phyloP scores from a whole-genome alignment of 1,139 yeast genomes.

The Barnettozyma hawaiiensis region DNA sequence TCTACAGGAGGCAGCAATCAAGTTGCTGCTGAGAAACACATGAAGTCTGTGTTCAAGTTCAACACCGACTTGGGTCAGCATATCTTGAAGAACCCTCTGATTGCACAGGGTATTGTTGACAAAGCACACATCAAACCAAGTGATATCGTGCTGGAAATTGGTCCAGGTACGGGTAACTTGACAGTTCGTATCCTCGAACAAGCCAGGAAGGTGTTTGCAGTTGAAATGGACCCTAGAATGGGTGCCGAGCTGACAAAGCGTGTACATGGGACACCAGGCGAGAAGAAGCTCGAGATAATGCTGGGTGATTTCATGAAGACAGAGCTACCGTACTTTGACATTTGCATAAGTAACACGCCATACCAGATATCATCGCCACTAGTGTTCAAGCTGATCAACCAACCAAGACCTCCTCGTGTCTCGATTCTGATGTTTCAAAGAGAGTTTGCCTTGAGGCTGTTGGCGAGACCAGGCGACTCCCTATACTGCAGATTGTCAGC shows the following conservation, averaged over 20 bases:
- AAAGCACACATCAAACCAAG: conserved; percentile 91
- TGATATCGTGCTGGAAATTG: conserved; percentile 91
- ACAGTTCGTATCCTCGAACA: conserved; percentile 90
- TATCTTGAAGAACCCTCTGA: conserved; percentile 89
- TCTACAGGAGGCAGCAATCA: conserved; percentile 38
- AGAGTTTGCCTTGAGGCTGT: conserved; percentile 86
- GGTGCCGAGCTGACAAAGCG: conserved; percentile 97
- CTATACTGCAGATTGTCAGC: conserved; percentile 91
- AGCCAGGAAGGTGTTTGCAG: conserved; percentile 88
- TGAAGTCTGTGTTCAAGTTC: conserved; percentile 87
- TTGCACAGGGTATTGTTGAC: conserved; percentile 97
- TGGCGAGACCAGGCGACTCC: conserved; percentile 94
- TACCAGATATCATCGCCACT: conserved; percentile 96
- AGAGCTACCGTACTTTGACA: conserved; percentile 90
- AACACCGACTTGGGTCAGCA: conserved; percentile 97
- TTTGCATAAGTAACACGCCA: conserved; percentile 95
- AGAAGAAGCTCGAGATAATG: conserved; percentile 83
- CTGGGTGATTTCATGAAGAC: conserved; percentile 96
- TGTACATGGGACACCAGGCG: conserved; percentile 93
- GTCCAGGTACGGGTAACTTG: conserved; percentile 98
- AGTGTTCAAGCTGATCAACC: conserved; percentile 85
- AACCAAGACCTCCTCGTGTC: conserved; percentile 91
- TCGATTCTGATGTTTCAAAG: conserved; percentile 97
- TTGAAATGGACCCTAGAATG: conserved; percentile 99
- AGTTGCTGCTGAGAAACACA: conserved; percentile 62